These are phyloP conservation scores for Amaranthus cruentus DNA, from an alignment of 148 eudicot species.

Conservation along the genomic window DNA sequence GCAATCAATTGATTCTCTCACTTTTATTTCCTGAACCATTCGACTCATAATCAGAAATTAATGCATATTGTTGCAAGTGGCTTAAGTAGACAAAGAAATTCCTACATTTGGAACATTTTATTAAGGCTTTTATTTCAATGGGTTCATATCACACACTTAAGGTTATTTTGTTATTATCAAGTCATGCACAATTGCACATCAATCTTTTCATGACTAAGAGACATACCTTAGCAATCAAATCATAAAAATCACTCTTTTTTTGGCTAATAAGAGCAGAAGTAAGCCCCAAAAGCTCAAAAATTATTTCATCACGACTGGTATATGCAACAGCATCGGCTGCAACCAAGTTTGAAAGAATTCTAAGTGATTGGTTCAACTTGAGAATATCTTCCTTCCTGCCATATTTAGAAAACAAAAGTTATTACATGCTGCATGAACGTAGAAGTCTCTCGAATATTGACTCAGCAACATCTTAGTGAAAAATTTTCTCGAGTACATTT, in stretches of 20 bases:
- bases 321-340: slow-evolving; percentile 71
- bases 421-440: neutral
- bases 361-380: slow-evolving; percentile 59
- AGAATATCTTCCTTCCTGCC: slow-evolving; percentile 51
- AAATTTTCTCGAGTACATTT: neutral
- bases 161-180: neutral
- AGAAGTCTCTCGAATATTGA: neutral
- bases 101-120: neutral
- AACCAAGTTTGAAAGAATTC: slow-evolving; percentile 78
- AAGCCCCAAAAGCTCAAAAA: slow-evolving; percentile 66
- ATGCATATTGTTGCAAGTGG: neutral
- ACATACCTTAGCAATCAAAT: slow-evolving; percentile 74
- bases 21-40: too few species aligned
- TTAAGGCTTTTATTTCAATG: neutral
- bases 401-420: neutral
- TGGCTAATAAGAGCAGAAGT: slow-evolving; percentile 46
- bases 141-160: neutral
- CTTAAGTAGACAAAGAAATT: neutral
- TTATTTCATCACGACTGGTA: slow-evolving; percentile 60
- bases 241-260: slow-evolving; percentile 47
- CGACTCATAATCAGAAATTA: neutral
- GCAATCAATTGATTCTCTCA: too few species aligned
- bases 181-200: neutral
- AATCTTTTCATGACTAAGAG: too few species aligned
- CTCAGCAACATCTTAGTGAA: neutral